Percentiles rank a stretch among this genome's conserved stretches.
phyloP scores from a whole-genome alignment of 129 eudicot species.

The Flaveria brownii region DNA sequence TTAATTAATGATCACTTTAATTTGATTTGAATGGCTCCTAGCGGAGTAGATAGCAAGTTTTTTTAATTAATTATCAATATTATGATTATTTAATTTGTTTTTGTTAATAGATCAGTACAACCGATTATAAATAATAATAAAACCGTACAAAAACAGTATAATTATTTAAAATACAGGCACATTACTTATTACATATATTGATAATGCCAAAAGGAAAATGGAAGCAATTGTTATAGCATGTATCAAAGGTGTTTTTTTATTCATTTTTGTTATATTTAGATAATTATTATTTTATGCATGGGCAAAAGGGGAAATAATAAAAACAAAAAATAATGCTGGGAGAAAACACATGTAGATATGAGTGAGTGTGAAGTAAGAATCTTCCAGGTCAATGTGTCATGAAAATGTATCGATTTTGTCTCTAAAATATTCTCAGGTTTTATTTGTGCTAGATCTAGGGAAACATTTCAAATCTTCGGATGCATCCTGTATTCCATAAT shows the following conservation, averaged over 20 bases:
- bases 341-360: not conserved
- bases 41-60: constrained; percentile 19
- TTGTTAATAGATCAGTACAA: not conserved
- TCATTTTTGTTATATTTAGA: not conserved
- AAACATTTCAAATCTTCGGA: not conserved
- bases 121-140: no score
- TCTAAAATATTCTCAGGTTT: not conserved
- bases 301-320: not conserved
- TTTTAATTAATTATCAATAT: not conserved
- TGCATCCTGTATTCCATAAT: not conserved
- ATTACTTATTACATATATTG: no score
- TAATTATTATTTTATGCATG: not conserved
- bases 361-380: constrained; percentile 13
- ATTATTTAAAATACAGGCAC: not conserved
- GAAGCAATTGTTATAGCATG: not conserved
- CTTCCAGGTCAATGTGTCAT: constrained; percentile 9
- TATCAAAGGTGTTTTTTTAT: not conserved
- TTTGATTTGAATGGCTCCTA: constrained; percentile 21
- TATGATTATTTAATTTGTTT: not conserved
- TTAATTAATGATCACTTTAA: constrained; percentile 17
- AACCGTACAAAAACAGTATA: not conserved
- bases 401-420: not conserved
- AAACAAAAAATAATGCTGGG: not conserved
- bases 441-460: constrained; percentile 13
- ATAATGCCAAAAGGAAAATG: no score